Evolutionary conservation across 345 rosid species (phyloP).

Genomic region (Bruguiera sexangula): DNA sequence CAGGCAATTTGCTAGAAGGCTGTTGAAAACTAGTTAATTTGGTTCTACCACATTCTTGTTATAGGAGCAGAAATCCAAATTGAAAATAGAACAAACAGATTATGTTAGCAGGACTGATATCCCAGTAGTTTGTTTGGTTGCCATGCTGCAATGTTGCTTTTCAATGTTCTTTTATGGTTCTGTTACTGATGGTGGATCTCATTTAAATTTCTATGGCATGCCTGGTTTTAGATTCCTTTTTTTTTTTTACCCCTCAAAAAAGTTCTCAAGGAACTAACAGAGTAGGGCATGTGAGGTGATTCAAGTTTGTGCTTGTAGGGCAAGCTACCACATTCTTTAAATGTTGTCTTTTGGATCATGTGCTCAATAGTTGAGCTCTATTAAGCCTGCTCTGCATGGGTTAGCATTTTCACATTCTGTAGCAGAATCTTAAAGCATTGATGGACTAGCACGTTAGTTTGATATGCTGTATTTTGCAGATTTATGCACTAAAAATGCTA

Average conservation of each 20-base stretch:
- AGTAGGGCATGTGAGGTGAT: neutral
- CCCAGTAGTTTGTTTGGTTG: neutral
- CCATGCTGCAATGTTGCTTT: neutral
- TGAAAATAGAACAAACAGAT: neutral
- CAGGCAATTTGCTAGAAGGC: neutral
- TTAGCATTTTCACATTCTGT: neutral
- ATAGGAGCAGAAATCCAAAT: neutral
- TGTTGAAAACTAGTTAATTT: neutral
- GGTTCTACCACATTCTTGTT: neutral
- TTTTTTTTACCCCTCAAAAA: too few species aligned
- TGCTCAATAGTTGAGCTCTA: too few species aligned
- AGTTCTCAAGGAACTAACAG: too few species aligned
- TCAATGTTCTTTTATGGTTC: neutral
- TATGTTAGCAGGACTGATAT: neutral
- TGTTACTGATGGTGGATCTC: neutral
- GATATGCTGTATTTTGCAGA: slow-evolving; percentile 42
- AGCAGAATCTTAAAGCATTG: neutral
- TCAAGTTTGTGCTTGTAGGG: neutral
- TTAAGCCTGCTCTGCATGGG: too few species aligned
- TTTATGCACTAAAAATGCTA: slow-evolving; percentile 76
- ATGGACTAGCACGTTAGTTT: neutral
- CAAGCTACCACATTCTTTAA: neutral
- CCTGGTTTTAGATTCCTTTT: too few species aligned
- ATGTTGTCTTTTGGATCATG: neutral
- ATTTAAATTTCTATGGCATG: neutral